Evolutionary conservation across 805 yeast species (phyloP), one percentile per base, ranked within the genome.

Genomic region (Wickerhamomyces ciferrii): DNA sequence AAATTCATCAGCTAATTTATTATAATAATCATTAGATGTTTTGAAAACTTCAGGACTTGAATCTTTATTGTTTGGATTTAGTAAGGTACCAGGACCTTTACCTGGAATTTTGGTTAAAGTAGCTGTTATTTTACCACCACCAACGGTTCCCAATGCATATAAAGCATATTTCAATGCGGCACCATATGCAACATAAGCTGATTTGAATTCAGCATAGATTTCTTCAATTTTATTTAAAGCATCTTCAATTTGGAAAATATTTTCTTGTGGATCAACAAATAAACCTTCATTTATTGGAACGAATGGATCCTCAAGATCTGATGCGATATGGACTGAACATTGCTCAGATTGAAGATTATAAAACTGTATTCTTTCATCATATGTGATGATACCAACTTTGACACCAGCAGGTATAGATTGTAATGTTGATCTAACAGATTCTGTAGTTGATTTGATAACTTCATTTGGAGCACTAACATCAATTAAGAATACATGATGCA

Each of bases 101-200:
- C 87, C 75, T 7, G 99, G 97, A 36, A 89, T 63, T 2, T 82
- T 68, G 2, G 87, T 74, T 38, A 91, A 66, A 4, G 86, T 63
- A 0, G 87, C 75, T 20, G 84, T 76, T 31, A 92, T 81, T 55
- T 91, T 87, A 49, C 98, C 99, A 50, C 94, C 94, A 9, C 94
- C 96, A 31, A 74, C 74, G 20, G 68, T 65, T 39, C 74, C 74
- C 24, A 90, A 68, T 7, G 89, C 82, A 44, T 77, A 59, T 54
- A 73, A 67, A 0, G 95, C 92, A 2, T 84, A 80, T 46, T 81
- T 71, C 31, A 89, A 64, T 0, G 96, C 97, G 3, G 87, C 78
- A 0, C 97, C 95, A 59, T 78, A 85, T 25, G 89, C 82, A 0
- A 88, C 83, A 53, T 84, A 91, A 14, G 58, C 52, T 5, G 66